These are phyloP conservation scores for Dichomitus squalens DNA, from an alignment of 1,284 basidiomycete species.

Conservation along the genomic window DNA sequence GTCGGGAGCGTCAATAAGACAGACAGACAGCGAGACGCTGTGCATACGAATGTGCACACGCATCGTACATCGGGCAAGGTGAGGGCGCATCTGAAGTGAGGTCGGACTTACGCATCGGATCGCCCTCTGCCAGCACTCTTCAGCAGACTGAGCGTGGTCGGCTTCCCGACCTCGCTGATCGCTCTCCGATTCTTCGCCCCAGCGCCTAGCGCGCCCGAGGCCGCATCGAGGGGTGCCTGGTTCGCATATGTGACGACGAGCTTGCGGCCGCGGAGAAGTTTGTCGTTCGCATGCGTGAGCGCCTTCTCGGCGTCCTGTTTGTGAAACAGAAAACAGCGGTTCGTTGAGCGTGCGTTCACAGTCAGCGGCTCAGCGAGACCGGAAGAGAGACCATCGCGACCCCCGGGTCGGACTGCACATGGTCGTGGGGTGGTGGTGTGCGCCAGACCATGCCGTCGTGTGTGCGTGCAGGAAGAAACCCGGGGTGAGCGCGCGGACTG, in stretches of 20 bases:
- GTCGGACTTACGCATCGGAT: constrained; percentile 58
- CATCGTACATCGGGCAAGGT: neutral
- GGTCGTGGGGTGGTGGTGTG: constrained; percentile 10
- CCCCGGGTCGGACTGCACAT: constrained; percentile 25
- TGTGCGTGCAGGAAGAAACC: constrained; percentile 37
- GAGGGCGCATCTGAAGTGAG: neutral
- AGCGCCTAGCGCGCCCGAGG: constrained; percentile 19
- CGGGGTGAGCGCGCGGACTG: constrained; percentile 48
- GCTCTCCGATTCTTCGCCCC: constrained; percentile 40
- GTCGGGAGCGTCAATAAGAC: neutral
- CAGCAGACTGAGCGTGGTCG: constrained; percentile 86
- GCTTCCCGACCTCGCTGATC: constrained; percentile 64
- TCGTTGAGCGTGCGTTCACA: constrained; percentile 13
- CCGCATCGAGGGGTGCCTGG: constrained; percentile 62
- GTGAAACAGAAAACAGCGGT: constrained; percentile 22
- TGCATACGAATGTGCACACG: neutral
- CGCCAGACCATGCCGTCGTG: constrained; percentile 14
- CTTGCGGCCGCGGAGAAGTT: constrained; percentile 83
- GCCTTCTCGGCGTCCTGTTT: constrained; percentile 85
- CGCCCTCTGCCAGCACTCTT: constrained; percentile 68
- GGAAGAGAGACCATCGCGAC: constrained; percentile 5
- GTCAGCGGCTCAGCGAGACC: neutral
- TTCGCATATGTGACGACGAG: constrained; percentile 89
- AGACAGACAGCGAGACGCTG: neutral
- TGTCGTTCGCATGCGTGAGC: constrained; percentile 74